Base-by-base conservation (phyloP, 768 basidiomycete genomes). In the Lactarius sp. region DNA sequence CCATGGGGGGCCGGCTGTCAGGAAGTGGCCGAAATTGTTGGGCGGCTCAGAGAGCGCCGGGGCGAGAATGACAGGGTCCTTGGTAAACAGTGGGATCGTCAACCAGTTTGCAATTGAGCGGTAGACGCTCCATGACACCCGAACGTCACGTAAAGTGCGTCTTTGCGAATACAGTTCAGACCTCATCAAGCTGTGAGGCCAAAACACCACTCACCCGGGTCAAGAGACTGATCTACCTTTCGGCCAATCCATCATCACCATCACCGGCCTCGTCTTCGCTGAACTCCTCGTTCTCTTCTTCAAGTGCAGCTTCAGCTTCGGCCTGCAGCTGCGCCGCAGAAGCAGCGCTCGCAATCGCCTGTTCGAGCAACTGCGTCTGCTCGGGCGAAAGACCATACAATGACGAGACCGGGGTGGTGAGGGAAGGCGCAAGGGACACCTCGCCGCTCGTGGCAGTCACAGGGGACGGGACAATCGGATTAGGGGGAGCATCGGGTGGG, bases 241-340 rank as follows among this genome's bases (percentile, higher is more conserved):
- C 49, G 49, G 18, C 33, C 51, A 18, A 31, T 34, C 18, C 51
- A 52, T 52, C 33, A 8, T 54, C 36, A 13, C 34, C 34, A 31
- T 52, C 41, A 5, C 22, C 27, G 10, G 18, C 55, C 7, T 80
- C 77, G 10, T 79, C 76, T n/a, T 78, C 79, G 2, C 75, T 78
- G 42, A 79, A 75, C 18, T 75, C 76, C 34, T 80, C 79, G 10
- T 86, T 85, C 42, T 83, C 84, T 64, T 87, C 88, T 70, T 89
- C 88, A 58, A 87, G 70, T 0, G 86, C 86, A 3, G 88, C 87
- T 67, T 90, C 87, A 0, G 88, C 89, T 66, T 90, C 88, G 0
- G 88, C 88, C 69, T 88, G 87, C 20, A 87, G 85, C 67, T 88
- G 87, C 1, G 88, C 88, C 37, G 86, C 86, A 41, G 82, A 82